Evolutionary conservation across 768 basidiomycete genomes (phyloP).

Genomic region (Tulasnella sp.): DNA sequence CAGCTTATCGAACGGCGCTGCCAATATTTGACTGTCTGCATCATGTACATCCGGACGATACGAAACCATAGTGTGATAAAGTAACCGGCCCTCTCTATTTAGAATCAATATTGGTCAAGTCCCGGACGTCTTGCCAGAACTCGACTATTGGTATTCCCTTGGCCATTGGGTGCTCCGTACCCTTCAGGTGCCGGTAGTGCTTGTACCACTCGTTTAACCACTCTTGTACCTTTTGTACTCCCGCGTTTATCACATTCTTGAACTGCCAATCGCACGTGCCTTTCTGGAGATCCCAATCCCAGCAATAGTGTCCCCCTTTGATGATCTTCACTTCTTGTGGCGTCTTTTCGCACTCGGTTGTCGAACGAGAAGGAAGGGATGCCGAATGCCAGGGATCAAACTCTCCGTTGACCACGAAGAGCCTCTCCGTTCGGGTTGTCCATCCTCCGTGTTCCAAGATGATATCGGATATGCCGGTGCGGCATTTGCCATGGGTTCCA

Average conservation of each 20-base stretch:
- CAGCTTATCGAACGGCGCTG: slow-evolving; percentile 56
- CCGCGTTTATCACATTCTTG: slow-evolving; percentile 6
- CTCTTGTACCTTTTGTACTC: not conserved
- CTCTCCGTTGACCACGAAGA: slow-evolving; percentile 26
- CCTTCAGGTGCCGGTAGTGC: not conserved
- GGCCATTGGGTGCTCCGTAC: too few species aligned
- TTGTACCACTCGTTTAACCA: slow-evolving; percentile 5
- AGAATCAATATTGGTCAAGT: too few species aligned
- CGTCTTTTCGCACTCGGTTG: not conserved
- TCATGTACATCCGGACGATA: too few species aligned
- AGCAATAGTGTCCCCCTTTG: slow-evolving; percentile 21
- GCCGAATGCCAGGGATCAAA: slow-evolving; percentile 29
- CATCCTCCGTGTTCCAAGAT: slow-evolving; percentile 22
- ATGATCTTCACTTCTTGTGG: slow-evolving; percentile 5
- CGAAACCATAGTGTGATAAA: too few species aligned
- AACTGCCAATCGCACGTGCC: not conserved
- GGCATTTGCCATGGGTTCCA: not conserved
- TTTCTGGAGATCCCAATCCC: slow-evolving; percentile 5
- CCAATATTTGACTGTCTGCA: too few species aligned
- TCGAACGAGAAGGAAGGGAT: slow-evolving; percentile 21
- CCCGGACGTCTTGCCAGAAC: too few species aligned
- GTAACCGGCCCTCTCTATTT: too few species aligned
- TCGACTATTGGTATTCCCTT: too few species aligned
- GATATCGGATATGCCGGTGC: not conserved
- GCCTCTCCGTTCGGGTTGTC: too few species aligned